Conservation (phyloP, 805 yeast genomes). For the Hanseniaspora meyeri region DNA sequence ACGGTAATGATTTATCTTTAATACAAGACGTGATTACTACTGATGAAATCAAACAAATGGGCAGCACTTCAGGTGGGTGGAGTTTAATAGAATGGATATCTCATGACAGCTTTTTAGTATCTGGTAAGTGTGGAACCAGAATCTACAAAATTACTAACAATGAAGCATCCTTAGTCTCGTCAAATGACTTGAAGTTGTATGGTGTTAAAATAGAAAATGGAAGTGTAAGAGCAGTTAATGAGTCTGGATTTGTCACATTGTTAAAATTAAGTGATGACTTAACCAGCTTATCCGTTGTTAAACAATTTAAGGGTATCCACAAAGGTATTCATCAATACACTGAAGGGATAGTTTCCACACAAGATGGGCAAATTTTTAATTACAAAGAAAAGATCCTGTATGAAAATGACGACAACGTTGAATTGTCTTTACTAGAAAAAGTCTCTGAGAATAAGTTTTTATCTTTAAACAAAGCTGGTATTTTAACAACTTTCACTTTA, state of each 20-base stretch:
- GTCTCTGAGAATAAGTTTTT: background rate
- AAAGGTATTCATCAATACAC: background rate
- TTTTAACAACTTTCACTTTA: background rate
- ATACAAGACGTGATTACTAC: conserved; percentile 35
- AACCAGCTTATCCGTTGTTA: background rate
- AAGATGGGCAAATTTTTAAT: conserved; percentile 7
- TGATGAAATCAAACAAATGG: conserved; percentile 58
- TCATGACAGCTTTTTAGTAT: background rate
- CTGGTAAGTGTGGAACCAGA: conserved; percentile 12
- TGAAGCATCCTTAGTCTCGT: background rate
- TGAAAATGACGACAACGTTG: background rate
- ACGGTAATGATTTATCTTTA: conserved; percentile 77
- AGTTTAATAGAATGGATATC: background rate
- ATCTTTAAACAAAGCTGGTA: conserved; percentile 3
- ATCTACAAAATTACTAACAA: background rate
- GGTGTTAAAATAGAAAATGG: background rate
- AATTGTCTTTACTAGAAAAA: background rate
- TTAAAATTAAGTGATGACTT: background rate
- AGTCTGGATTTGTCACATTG: background rate
- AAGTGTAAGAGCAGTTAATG: background rate
- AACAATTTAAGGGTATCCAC: background rate
- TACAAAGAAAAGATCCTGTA: background rate
- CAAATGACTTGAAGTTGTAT: background rate
- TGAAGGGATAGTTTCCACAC: conserved; percentile 1
- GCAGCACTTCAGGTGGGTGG: conserved; percentile 37